A percentile compares a stretch with the other conserved stretches of the same genome.
Evolutionary conservation across 148 eudicot genomes (phyloP).

Genomic region (Heliamphora exappendiculata): DNA sequence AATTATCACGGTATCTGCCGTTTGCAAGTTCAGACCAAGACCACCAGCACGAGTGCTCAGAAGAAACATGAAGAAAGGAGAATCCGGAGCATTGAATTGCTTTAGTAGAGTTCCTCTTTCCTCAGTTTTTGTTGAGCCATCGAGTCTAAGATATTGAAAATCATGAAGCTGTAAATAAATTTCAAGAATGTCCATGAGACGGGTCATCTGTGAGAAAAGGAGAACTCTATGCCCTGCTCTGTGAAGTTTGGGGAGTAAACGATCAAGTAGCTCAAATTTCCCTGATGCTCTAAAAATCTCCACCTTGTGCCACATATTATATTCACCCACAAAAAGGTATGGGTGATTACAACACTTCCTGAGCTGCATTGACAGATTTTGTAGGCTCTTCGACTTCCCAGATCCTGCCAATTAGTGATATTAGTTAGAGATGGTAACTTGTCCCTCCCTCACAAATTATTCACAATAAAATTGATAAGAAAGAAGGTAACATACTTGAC

Average conservation of each 20-base stretch:
- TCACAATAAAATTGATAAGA: background rate
- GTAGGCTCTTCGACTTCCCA: slow-evolving; percentile 82
- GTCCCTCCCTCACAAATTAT: background rate
- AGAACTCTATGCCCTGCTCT: slow-evolving; percentile 87
- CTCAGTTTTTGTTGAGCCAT: slow-evolving; percentile 93
- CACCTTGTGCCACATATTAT: slow-evolving; percentile 61
- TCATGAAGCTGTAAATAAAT: slow-evolving; percentile 69
- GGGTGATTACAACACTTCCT: slow-evolving; percentile 99
- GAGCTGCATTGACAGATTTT: slow-evolving; percentile 93
- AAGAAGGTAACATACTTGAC: background rate
- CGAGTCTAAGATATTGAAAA: slow-evolving; percentile 73
- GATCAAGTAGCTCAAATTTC: slow-evolving; percentile 94
- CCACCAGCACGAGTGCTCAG: slow-evolving; percentile 99
- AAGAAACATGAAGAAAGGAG: slow-evolving; percentile 94
- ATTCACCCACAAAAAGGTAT: slow-evolving; percentile 72
- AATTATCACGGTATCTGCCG: slow-evolving; percentile 95
- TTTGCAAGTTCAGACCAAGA: slow-evolving; percentile 88
- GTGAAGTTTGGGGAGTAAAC: slow-evolving; percentile 87
- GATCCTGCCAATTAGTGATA: slow-evolving; percentile 39
- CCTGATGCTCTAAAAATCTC: slow-evolving; percentile 92
- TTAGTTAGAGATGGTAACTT: slow-evolving; percentile 1
- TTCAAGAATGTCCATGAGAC: slow-evolving; percentile 85
- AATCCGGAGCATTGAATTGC: slow-evolving; percentile 85
- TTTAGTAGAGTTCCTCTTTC: slow-evolving; percentile 78
- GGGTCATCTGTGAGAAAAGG: slow-evolving; percentile 96